These are phyloP conservation scores for Linaria vulgaris DNA, from an alignment of 257 asterid genomes.

Conservation along the genomic window DNA sequence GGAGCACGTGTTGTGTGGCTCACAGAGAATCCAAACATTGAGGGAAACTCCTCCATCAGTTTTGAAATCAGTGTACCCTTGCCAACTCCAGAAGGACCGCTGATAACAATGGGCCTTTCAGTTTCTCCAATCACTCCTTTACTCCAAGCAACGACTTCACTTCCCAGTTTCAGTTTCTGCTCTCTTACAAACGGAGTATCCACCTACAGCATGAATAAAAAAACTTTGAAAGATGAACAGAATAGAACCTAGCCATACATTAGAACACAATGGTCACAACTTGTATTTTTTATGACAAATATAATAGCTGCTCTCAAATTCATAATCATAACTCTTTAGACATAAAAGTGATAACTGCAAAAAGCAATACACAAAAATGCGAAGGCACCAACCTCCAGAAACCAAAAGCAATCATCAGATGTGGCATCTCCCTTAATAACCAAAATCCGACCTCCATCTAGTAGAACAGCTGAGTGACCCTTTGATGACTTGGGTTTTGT, in stretches of 20 bases:
- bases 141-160: slow-evolving; percentile 93
- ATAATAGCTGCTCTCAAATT: too few species aligned
- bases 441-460: slow-evolving; percentile 71
- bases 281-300: too few species aligned
- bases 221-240: too few species aligned
- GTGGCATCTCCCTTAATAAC: slow-evolving; percentile 54
- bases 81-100: slow-evolving; percentile 98
- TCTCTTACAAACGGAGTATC: slow-evolving; percentile 72
- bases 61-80: slow-evolving; percentile 85
- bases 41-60: slow-evolving; percentile 85
- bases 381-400: slow-evolving; percentile 74
- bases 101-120: slow-evolving; percentile 74
- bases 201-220: slow-evolving; percentile 44
- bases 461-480: slow-evolving; percentile 62
- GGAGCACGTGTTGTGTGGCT: slow-evolving; percentile 97
- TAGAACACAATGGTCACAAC: too few species aligned
- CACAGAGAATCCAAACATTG: slow-evolving; percentile 90
- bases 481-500: slow-evolving; percentile 58
- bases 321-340: too few species aligned
- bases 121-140: slow-evolving; percentile 73
- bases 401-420: slow-evolving; percentile 80
- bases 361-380: not conserved
- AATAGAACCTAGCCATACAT: too few species aligned
- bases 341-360: not conserved
- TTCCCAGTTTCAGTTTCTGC: slow-evolving; percentile 53